Base-by-base conservation (phyloP, 768 basidiomycete species). In the Rhodotorula diobovata region DNA sequence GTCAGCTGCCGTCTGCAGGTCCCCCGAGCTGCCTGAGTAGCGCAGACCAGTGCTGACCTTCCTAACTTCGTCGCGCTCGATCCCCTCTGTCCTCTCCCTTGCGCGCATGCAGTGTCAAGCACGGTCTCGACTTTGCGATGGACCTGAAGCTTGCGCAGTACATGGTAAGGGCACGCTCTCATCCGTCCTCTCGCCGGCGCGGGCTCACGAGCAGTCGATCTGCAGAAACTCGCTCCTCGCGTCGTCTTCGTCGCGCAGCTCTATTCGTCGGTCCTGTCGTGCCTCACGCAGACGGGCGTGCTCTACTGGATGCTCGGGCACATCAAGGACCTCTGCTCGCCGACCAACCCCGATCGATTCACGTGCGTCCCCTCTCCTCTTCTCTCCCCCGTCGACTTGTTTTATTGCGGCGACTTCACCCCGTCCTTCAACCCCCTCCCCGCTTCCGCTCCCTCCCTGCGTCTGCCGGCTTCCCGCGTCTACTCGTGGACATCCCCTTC, bases 131-230 rank as follows among this genome's bases (percentile, higher is more conserved):
- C 50, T 51, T 51, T 15, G 50, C 50, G 28, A 51, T 51, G 78
- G 92, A 93, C 80, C 82, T 93, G 73, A 93, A 93, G 79, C 72
- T 83, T 35, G 95, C 93, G 0, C 95, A 97, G 79, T 98, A 98
- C 79, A 87, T 96, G 83, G 97, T 97, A 96, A 80, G 72, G 85
- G 51, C 85, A 81, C 81, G 82, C 69, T 71, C 66, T 15, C 70
- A 57, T 14, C 56, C 67, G 76, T 1, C 65, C 82, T n/a, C n/a
- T n/a, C n/a, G n/a, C n/a, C n/a, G n/a, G n/a, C n/a, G n/a, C n/a
- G n/a, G n/a, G n/a, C n/a, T n/a, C n/a, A n/a, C n/a, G n/a, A n/a
- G n/a, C n/a, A n/a, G n/a, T n/a, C 79, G 14, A 16, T 46, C 15
- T 25, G 23, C 25, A 28, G 48, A 28, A 23, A 28, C 48, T 25